Percentiles rank a stretch among this genome's conserved stretches.
Conservation (phyloP, 176 grass and related monocot genomes). For the Rhynchospora breviuscula region DNA sequence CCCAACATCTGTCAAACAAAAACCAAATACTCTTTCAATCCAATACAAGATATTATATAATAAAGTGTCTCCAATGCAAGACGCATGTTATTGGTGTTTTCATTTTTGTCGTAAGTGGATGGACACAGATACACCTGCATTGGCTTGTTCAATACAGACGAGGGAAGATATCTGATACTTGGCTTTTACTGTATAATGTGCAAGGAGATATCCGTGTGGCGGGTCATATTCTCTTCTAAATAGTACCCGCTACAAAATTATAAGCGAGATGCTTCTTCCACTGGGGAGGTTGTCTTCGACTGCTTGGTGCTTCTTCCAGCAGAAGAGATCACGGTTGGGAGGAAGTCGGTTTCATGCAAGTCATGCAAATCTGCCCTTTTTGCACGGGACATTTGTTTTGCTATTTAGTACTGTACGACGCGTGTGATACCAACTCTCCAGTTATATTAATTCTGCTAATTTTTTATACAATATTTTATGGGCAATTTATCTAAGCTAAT, state of each 20-base stretch:
- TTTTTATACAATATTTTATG: neutral
- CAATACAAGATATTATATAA: neutral
- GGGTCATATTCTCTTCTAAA: too few species aligned
- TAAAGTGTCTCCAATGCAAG: neutral
- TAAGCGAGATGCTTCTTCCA: neutral
- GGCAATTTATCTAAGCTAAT: neutral
- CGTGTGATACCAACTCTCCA: neutral
- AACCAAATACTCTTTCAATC: neutral
- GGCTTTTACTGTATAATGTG: neutral
- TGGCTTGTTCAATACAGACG: conserved; percentile 10
- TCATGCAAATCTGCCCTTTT: neutral
- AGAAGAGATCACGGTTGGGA: conserved; percentile 11
- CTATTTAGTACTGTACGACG: neutral
- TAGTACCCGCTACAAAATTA: neutral
- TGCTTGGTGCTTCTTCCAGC: neutral
- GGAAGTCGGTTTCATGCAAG: conserved; percentile 20
- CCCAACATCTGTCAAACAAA: neutral
- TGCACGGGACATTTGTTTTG: neutral
- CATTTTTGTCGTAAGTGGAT: neutral
- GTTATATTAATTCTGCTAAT: neutral
- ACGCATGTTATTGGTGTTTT: neutral
- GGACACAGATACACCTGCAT: conserved; percentile 10
- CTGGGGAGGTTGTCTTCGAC: neutral
- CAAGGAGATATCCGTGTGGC: neutral
- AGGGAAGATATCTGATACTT: neutral